These are phyloP conservation scores for Rhizopus microsporus DNA, from an alignment of 371 early-diverging fungal species.

Conservation along the genomic window DNA sequence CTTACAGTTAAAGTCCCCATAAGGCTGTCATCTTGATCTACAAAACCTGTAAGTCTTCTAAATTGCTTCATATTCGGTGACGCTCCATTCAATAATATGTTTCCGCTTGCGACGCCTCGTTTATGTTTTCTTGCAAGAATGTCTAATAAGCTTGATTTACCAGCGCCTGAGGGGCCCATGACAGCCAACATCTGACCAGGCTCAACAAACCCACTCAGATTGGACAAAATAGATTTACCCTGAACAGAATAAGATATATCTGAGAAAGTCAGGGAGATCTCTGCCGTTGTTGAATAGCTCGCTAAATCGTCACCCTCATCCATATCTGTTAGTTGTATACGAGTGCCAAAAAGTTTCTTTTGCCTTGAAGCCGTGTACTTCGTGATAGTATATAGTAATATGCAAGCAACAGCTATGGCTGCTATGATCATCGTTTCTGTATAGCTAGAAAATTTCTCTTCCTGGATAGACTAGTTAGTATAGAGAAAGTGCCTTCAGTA, in stretches of 20 bases:
- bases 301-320: constrained; percentile 20
- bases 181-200: constrained; percentile 77
- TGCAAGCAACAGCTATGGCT: constrained; percentile 32
- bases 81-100: constrained; percentile 83
- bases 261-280: constrained; percentile 36
- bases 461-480: constrained; percentile 13
- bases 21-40: constrained; percentile 90
- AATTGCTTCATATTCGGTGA: constrained; percentile 56
- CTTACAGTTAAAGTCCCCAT: constrained; percentile 87
- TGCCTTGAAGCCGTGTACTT: constrained; percentile 38
- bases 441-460: constrained; percentile 37
- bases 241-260: constrained; percentile 65
- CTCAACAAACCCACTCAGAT: constrained; percentile 64
- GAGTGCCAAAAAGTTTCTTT: constrained; percentile 39
- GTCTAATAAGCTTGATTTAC: constrained; percentile 83
- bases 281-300: constrained; percentile 13
- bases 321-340: constrained; percentile 30
- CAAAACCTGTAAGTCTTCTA: constrained; percentile 78
- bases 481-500: neutral
- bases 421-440: constrained; percentile 40
- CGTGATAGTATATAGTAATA: constrained; percentile 30
- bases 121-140: constrained; percentile 89
- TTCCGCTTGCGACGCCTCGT: constrained; percentile 79
- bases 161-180: constrained; percentile 80
- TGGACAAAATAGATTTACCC: constrained; percentile 56